Base-by-base conservation (phyloP, 257 asterid species). In the Craterostigma plantagineum region DNA sequence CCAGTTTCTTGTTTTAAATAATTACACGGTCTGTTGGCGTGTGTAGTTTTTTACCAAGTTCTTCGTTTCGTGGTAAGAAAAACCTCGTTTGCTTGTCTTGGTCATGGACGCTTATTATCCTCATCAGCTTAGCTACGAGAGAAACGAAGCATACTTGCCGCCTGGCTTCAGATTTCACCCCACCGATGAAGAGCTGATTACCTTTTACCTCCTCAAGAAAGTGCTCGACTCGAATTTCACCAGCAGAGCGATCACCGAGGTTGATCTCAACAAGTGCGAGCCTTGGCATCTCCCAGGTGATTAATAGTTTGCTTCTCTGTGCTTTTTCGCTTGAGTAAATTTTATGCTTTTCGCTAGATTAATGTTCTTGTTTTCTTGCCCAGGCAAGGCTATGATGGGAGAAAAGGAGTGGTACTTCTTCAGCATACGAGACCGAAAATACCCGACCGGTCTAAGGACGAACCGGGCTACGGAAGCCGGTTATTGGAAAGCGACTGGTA, bases 391-490 rank as follows among this genome's bases (percentile, higher is more conserved):
- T 3, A 14, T 15, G 33, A 43, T 43, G 48, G 48, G 48, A 10
- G 48, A 43, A 30, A 43, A 43, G 10, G 48, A 43, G 33, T 43
- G 48, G 48, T 43, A 43, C 48, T 43, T 43, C 48, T 43, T 43
- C 48, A 43, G 48, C 33, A 3, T 43, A 3, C 48, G 48, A 1
- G 48, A 43, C 13, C 48, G 48, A 1, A 43, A 43, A 9, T 43
- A 43, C 16, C 48, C 48, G 4, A 43, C 48, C 12, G 48, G 48
- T 10, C 34, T 43, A 11, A 14, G 48, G 9, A 43, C 48, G 12
- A 43, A 43, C 16, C 48, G 48, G 10, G 48, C 48, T 3, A 43
- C 48, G 33, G 48, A 43, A 18, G 48, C 48, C 13, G 48, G 48
- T 4, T 43, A 43, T 30, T 43, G 48, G 48, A 43, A 43, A 30